Conservation (phyloP, 306 rosid genomes). For the Crotalaria pallida region DNA sequence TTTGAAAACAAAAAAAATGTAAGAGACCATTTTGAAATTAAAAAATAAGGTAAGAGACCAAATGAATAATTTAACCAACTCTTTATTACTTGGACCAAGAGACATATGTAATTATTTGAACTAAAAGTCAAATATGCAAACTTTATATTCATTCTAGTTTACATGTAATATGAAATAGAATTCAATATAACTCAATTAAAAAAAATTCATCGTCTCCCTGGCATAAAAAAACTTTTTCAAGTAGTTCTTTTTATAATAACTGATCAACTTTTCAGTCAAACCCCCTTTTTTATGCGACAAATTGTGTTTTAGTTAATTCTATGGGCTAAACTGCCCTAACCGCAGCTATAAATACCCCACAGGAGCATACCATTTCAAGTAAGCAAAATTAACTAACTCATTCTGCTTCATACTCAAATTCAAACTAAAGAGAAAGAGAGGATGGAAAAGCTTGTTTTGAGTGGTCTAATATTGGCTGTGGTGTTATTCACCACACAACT, state of each 20-base stretch:
- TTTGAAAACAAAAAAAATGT: no score
- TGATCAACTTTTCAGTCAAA: constrained; percentile 20
- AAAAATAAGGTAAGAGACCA: no score
- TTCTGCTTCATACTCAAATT: neutral
- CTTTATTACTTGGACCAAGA: no score
- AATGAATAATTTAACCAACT: no score
- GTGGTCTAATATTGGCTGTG: constrained; percentile 17
- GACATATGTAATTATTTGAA: no score
- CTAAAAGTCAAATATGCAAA: no score
- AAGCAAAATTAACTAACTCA: constrained; percentile 14
- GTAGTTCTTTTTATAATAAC: neutral
- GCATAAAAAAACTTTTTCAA: no score
- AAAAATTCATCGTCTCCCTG: no score
- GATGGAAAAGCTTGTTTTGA: constrained; percentile 30
- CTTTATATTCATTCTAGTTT: no score
- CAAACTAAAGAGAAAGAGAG: neutral
- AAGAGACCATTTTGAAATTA: no score
- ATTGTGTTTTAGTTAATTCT: neutral
- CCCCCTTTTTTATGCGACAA: neutral
- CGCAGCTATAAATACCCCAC: constrained; percentile 30
- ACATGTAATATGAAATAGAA: no score
- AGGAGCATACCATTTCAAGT: constrained; percentile 11
- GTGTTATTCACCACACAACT: constrained; percentile 24
- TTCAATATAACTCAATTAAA: no score
- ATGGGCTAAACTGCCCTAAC: constrained; percentile 12